These are phyloP conservation scores for Glycine tomentella DNA, from an alignment of 306 rosid genomes.

Conservation along the genomic window DNA sequence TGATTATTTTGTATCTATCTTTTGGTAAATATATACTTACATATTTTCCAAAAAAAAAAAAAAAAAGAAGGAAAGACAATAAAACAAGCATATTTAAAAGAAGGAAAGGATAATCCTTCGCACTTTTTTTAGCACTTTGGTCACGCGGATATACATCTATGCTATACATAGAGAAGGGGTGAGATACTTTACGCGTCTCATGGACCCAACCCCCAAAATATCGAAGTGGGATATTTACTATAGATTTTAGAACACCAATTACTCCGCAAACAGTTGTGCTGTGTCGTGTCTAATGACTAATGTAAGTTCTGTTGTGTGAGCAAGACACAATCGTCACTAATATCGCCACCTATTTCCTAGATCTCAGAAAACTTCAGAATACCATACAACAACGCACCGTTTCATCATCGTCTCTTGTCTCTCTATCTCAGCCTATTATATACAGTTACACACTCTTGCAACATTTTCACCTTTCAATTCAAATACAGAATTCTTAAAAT, in stretches of 20 bases:
- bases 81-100: background rate
- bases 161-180: background rate
- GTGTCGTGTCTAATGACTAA: background rate
- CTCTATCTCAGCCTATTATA: background rate
- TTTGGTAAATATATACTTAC: no score
- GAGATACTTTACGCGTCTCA: background rate
- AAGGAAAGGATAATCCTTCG: conserved; percentile 6
- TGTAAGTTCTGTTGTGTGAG: background rate
- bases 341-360: background rate
- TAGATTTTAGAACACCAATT: background rate
- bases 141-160: background rate
- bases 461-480: background rate
- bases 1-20: no score
- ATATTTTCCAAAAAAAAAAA: no score
- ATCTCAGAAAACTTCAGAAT: background rate
- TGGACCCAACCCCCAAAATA: background rate
- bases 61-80: background rate
- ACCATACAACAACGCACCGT: background rate
- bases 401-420: background rate
- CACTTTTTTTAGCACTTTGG: background rate
- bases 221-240: background rate
- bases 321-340: background rate
- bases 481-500: background rate
- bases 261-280: background rate
- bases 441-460: no score